Evolutionary conservation across 805 yeast species (phyloP), one percentile per base, ranked within the genome.

Genomic region (Saturnispora silvae): DNA sequence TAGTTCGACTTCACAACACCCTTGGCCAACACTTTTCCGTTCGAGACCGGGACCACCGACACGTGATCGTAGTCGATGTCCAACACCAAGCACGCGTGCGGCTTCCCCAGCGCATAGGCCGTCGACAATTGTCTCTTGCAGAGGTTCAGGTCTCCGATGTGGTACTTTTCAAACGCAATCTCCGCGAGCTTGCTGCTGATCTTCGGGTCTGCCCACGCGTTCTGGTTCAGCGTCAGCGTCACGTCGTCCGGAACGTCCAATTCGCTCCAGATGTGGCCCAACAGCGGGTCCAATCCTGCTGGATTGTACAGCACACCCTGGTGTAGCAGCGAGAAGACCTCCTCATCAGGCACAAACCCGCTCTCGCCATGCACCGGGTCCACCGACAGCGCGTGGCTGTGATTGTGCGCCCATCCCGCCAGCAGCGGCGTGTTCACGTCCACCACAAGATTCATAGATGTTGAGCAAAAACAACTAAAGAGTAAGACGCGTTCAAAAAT

Each of bases 61-160:
- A 79, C 68, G 4, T 73, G 70, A 3, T 79, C 65, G 8, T 81
- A 67, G 3, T 95, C 96, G 31, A 86, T 59, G 53, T 87, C 95
- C 19, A 86, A 68, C 7, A 86, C 83, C 41, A 87, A 64, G 4
- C 89, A 85, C 9, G 81, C 77, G 19, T 82, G 70, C 5, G 60
- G 60, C 51, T 77, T 75, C 2, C 94, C 89, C 45, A 77, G 65
- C n/a, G 86, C 78, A 53, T 81, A 79, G 3, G 83, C 71, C 33
- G 77, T 77, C 25, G 89, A 81, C 38, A 87, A 60, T 5, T 95
- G 94, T 27, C 77, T 72, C 52, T 81, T 78, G 17, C 82, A 71
- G 31, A 86, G 61, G 19, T 85, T 77, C 49, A 87, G 75, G 7
- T 81, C 69, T 1, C 95, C 95, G 9, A 83, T 83, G 33, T 75